phyloP scores from a whole-genome alignment of 208 protist species.

The Crithidia mellificae region DNA sequence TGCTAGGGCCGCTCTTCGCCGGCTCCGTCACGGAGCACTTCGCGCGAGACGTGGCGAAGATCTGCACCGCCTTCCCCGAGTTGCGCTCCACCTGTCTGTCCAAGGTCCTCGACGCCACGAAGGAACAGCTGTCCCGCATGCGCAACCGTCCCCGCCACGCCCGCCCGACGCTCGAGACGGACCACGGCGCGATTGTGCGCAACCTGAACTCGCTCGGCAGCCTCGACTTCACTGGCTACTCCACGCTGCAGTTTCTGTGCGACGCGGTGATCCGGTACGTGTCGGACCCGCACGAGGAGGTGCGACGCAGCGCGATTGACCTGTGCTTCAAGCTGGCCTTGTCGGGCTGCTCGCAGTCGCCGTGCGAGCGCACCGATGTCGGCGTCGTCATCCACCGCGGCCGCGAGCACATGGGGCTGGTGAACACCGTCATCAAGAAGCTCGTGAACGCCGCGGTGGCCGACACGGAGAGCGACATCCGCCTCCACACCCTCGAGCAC shows the following conservation, averaged over 20 bases:
- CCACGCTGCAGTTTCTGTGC: conserved; percentile 84
- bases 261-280: conserved; percentile 81
- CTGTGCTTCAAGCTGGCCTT: conserved; percentile 89
- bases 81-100: conserved; percentile 85
- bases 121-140: conserved; percentile 57
- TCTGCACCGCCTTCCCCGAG: conserved; percentile 89
- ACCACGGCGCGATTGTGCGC: conserved; percentile 46
- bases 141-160: conserved; percentile 28
- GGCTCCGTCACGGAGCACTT: conserved; percentile 72
- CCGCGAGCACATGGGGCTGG: conserved; percentile 78
- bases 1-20: conserved; percentile 78
- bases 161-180: conserved; percentile 24
- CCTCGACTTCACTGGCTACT: conserved; percentile 88
- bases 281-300: conserved; percentile 79
- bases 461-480: conserved; percentile 88
- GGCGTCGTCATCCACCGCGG: conserved; percentile 83
- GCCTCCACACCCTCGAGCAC: conserved; percentile 79
- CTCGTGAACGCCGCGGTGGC: conserved; percentile 86
- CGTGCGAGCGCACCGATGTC: conserved; percentile 63
- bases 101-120: conserved; percentile 85
- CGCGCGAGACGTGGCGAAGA: conserved; percentile 77
- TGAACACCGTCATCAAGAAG: conserved; percentile 73
- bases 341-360: conserved; percentile 78
- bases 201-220: conserved; percentile 70
- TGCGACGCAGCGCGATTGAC: conserved; percentile 84